Evolutionary conservation across 108 stramenopile species (phyloP).

Genomic region (Mayamaea pseudoterrestris): DNA sequence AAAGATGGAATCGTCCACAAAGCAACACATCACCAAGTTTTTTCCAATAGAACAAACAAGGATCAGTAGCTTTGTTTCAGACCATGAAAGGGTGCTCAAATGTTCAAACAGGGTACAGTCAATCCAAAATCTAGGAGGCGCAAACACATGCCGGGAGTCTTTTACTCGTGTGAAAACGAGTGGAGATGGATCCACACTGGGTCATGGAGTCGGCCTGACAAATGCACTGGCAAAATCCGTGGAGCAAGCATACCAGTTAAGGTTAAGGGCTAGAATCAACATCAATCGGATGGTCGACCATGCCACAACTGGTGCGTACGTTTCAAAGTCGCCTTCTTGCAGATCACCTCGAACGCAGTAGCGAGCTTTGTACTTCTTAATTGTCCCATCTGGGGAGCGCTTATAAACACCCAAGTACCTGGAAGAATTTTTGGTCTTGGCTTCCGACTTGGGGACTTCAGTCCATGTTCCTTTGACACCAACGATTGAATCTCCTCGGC

Average conservation of each 20-base stretch:
- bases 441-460: constrained; percentile 5
- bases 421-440: constrained; percentile 20
- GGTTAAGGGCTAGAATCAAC: constrained; percentile 14
- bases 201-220: constrained; percentile 1
- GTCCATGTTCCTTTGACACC: constrained; percentile 1
- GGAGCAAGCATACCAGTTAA: constrained; percentile 1
- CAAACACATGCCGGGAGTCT: constrained; percentile 6
- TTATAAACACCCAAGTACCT: constrained; percentile 24
- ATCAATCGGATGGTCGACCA: constrained; percentile 25
- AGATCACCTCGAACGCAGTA: constrained; percentile 23
- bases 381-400: constrained; percentile 23
- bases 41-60: constrained; percentile 22
- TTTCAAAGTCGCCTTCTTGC: constrained; percentile 2
- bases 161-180: background rate
- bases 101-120: constrained; percentile 1
- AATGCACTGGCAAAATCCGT: constrained; percentile 19
- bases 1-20: constrained; percentile 23
- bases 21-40: constrained; percentile 18
- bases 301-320: constrained; percentile 30
- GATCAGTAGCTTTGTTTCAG: constrained; percentile 11
- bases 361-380: constrained; percentile 33
- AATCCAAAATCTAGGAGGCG: constrained; percentile 13
- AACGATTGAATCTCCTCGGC: background rate
- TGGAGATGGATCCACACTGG: constrained; percentile 14
- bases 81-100: background rate